Evolutionary conservation across 164 flowering plant genomes (phyloP).

Genomic region (Hamamelis virginiana): DNA sequence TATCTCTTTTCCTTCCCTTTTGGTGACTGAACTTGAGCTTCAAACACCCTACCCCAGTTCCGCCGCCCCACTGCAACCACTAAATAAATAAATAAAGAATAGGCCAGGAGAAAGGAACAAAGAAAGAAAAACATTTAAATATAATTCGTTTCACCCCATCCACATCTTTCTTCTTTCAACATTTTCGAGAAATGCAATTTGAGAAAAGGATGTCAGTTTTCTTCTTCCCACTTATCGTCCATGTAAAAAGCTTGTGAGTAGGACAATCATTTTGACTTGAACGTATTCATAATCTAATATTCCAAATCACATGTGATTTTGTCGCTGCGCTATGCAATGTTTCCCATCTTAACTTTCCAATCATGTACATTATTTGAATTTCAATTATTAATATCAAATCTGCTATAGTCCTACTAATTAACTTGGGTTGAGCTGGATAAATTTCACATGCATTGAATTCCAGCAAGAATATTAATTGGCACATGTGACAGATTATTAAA

Average conservation of each 20-base stretch:
- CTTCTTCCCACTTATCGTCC: neutral
- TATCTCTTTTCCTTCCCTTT: too few species aligned
- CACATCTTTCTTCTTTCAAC: conserved; percentile 1
- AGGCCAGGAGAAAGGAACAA: too few species aligned
- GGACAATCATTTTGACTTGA: neutral
- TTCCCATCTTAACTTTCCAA: neutral
- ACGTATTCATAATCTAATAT: neutral
- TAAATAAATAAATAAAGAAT: too few species aligned
- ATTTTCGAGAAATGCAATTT: conserved; percentile 1
- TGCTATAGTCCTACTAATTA: neutral
- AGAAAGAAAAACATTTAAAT: neutral
- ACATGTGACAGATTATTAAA: too few species aligned
- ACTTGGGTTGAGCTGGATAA: neutral
- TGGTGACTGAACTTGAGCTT: too few species aligned
- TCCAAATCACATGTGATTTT: conserved; percentile 1
- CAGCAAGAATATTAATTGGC: neutral
- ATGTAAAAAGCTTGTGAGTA: neutral
- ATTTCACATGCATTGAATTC: neutral
- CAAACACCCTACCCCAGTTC: too few species aligned
- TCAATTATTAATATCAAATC: neutral
- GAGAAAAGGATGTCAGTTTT: neutral
- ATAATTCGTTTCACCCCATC: neutral
- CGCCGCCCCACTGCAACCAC: too few species aligned
- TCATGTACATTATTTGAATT: neutral
- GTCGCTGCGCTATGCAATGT: neutral